Evolutionary conservation across 306 rosid species (phyloP), one percentile per base, ranked within the genome.

Genomic region (Corylus americana): DNA sequence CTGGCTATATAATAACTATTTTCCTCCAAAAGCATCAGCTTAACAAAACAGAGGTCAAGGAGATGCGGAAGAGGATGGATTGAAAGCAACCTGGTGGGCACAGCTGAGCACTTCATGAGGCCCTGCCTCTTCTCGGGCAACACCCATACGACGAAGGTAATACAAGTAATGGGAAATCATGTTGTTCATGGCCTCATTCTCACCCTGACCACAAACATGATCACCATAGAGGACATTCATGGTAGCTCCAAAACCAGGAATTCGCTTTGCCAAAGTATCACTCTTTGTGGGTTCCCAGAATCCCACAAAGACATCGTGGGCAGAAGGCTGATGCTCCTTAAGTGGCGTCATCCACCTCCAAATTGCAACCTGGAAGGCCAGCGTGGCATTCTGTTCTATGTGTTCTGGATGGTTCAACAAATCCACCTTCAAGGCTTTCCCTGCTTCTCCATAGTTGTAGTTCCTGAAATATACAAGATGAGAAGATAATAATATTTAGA

Each of bases 161-260:
- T 91, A 85, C 9, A 17, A 87, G 88, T 83, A 95, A 76, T 95
- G 99, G 77, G 99, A 95, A 27, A 89, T 1, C 4, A 92, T 86
- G 76, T 45, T 82, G 92, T 92, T 91, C 99, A 95, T 95, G 29
- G 90, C 6, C 39, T 95, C 98, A 55, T 85, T 77, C 58, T 91
- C 95, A 44, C 96, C 99, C 84, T 92, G 76, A 31, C 97, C 97
- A 66, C 99, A 95, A 53, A 84, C 76, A 35, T 39, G 1, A 14
- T 95, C 98, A 2, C 99, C 98, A 9, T 95, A 95, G 18, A 95
- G 93, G 82, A 93, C 31, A 84, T 95, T 95, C 99, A 95, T 95
- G 70, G 99, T 95, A 16, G 92, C 2, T 3, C 99, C 99, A 58
- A 95, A 95, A 63, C 99, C 99, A 22, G 98, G 96, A 76, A 85